Evolutionary conservation across 1,284 basidiomycete species (phyloP).

Genomic region (Irpex sp.): DNA sequence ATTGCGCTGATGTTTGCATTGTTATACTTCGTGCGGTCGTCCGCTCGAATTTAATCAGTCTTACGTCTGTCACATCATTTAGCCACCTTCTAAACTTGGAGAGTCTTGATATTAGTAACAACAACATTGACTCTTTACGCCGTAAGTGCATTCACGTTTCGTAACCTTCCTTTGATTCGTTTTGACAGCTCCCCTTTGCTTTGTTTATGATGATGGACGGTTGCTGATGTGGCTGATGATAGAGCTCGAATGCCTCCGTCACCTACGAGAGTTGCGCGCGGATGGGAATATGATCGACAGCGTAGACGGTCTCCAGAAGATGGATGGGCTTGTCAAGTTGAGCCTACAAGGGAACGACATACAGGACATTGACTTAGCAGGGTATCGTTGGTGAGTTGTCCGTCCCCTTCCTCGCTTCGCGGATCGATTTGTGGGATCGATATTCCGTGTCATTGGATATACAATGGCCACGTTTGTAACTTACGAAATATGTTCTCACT

Average conservation of each 20-base stretch:
- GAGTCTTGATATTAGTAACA: constrained; percentile 86
- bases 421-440: neutral
- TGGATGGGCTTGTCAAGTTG: constrained; percentile 80
- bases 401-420: constrained; percentile 2
- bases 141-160: constrained; percentile 49
- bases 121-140: constrained; percentile 81
- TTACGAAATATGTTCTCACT: constrained; percentile 16
- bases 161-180: constrained; percentile 2
- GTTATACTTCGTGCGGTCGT: neutral
- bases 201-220: constrained; percentile 3
- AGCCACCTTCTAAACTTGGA: constrained; percentile 83
- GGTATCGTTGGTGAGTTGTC: constrained; percentile 61
- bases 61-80: constrained; percentile 87
- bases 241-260: constrained; percentile 83
- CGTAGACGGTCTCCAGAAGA: constrained; percentile 73
- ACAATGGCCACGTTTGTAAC: neutral
- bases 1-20: neutral
- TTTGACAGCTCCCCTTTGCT: constrained; percentile 5
- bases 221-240: constrained; percentile 9
- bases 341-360: constrained; percentile 79
- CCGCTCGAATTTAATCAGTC: constrained; percentile 30
- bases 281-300: constrained; percentile 79
- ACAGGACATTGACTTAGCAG: constrained; percentile 53
- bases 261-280: constrained; percentile 84
- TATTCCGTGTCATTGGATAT: neutral